Evolutionary conservation across 345 rosid genomes (phyloP).

Genomic region (Rhizophora mangle): DNA sequence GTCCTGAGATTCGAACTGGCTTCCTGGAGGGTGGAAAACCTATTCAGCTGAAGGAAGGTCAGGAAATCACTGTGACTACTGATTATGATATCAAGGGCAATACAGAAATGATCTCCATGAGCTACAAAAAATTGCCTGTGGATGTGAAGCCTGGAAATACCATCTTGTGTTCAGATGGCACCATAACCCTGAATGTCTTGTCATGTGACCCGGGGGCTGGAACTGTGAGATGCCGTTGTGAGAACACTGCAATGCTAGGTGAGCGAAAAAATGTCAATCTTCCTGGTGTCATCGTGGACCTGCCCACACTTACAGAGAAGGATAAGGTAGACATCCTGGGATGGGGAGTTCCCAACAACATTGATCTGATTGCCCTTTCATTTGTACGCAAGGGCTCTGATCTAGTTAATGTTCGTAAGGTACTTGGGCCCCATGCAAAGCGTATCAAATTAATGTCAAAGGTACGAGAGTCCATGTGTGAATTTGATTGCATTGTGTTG

Average conservation of each 20-base stretch:
- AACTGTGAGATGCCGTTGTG: conserved; percentile 83
- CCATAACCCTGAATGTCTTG: conserved; percentile 65
- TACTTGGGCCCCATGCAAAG: conserved; percentile 78
- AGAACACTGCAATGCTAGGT: conserved; percentile 77
- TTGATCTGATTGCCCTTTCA: conserved; percentile 89
- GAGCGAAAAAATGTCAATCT: conserved; percentile 93
- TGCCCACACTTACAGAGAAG: conserved; percentile 82
- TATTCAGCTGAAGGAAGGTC: conserved; percentile 33
- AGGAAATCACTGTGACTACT: conserved; percentile 52
- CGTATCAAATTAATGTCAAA: conserved; percentile 75
- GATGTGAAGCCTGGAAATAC: conserved; percentile 74
- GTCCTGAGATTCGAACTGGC: conserved; percentile 37
- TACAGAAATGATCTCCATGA: conserved; percentile 70
- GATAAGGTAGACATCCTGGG: conserved; percentile 77
- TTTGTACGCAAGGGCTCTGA: conserved; percentile 93
- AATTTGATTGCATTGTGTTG: background rate
- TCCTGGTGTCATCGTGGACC: conserved; percentile 90
- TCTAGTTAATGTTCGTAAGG: conserved; percentile 79
- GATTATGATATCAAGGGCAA: conserved; percentile 73
- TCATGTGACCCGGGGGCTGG: conserved; percentile 67
- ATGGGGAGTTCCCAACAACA: conserved; percentile 85
- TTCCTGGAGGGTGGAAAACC: conserved; percentile 30
- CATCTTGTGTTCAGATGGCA: conserved; percentile 84
- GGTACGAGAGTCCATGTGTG: conserved; percentile 38
- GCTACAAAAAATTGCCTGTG: conserved; percentile 77